Evolutionary conservation across 192 early-diverging fungal genomes (phyloP).

Genomic region (Coemansia sp.): DNA sequence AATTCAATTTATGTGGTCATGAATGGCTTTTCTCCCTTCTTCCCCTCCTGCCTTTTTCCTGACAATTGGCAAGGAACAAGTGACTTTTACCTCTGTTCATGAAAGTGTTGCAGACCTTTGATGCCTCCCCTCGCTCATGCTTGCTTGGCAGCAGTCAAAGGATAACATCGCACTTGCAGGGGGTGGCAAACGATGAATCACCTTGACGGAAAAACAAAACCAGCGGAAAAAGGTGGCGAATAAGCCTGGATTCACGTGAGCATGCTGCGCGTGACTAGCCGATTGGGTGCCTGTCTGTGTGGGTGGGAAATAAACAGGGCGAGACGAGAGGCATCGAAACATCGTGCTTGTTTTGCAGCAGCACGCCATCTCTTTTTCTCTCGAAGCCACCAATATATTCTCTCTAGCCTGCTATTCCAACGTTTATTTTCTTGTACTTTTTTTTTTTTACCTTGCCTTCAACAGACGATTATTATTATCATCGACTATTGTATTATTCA

Average conservation of each 20-base stretch:
- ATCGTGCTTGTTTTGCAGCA: background rate
- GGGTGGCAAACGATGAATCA: background rate
- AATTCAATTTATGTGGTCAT: no score
- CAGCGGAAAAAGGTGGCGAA: background rate
- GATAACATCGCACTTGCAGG: no score
- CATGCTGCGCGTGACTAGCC: conserved; percentile 8
- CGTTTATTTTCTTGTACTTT: background rate
- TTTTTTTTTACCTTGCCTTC: conserved; percentile 4
- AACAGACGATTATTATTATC: conserved; percentile 1
- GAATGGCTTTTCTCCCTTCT: no score
- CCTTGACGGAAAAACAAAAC: background rate
- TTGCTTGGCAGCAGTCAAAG: no score
- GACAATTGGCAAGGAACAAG: no score
- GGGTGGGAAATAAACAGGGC: background rate
- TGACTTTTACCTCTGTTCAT: no score
- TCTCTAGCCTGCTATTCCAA: background rate
- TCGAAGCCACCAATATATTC: background rate
- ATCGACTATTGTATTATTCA: background rate
- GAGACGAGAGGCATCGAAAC: background rate
- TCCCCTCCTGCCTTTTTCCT: no score
- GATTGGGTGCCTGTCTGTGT: background rate
- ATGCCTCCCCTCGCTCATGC: no score
- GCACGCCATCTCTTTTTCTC: background rate
- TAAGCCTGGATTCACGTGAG: conserved; percentile 15
- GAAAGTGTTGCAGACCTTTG: no score